Evolutionary conservation across 163 green algal species (phyloP).

Genomic region (Smithsoniella earleae): DNA sequence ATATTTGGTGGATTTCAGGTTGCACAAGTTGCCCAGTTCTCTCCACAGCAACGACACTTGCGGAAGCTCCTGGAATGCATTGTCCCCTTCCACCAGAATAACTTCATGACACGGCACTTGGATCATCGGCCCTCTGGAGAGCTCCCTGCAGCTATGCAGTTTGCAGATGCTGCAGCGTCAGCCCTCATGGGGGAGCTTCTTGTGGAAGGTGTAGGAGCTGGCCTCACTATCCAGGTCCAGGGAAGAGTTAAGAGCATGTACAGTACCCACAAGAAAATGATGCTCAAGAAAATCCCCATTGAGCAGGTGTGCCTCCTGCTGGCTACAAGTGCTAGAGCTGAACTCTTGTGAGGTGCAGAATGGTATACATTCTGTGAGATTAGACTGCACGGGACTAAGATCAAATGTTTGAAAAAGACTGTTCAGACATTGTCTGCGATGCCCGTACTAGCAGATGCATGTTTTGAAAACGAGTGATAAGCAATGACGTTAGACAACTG

Average conservation of each 20-base stretch:
- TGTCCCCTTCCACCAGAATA: conserved; percentile 50
- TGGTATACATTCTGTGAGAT: background rate
- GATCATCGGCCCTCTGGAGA: conserved; percentile 3
- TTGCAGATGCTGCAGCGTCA: conserved; percentile 6
- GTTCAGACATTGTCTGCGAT: background rate
- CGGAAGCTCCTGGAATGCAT: conserved; percentile 27
- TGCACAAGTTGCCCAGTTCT: no score
- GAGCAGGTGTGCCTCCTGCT: background rate
- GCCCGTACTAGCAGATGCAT: background rate
- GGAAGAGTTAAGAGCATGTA: conserved; percentile 36
- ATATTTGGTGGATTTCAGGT: no score
- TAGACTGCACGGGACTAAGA: background rate
- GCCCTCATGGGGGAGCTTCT: conserved; percentile 32
- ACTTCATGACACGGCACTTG: conserved; percentile 36
- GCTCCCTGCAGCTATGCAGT: conserved; percentile 10
- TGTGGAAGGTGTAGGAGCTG: conserved; percentile 32
- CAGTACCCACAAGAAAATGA: conserved; percentile 35
- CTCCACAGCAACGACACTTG: conserved; percentile 44
- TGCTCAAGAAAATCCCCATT: conserved; percentile 31
- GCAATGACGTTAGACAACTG: background rate
- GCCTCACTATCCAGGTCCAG: conserved; percentile 33
- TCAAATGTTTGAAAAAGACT: background rate
- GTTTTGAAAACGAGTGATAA: background rate
- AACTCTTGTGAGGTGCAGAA: background rate
- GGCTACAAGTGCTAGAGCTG: background rate